Evolutionary conservation across 495 filamentous ascomycete species (phyloP), one percentile per base, ranked within the genome.

Genomic region (Hypoxylon fragiforme): DNA sequence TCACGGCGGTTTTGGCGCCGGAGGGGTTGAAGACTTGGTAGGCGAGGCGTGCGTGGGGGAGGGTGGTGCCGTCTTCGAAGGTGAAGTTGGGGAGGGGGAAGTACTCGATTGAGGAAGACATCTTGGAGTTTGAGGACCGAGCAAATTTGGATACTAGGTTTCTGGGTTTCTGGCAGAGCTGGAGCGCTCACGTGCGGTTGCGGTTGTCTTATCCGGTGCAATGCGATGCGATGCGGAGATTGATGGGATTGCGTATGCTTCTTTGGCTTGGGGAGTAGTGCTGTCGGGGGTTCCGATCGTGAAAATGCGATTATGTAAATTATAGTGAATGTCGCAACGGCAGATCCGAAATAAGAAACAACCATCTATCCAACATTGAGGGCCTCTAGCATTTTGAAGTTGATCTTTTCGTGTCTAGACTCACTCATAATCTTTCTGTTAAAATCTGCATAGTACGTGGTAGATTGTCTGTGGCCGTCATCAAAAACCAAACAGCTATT

Each of bases 11-110:
- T 37, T 77, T 74, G 3, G 53, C 39, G 5, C 63, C 59, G 2
- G 56, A 64, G 7, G 69, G 69, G 34, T 76, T 76, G 63, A 73
- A 66, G 6, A 70, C 66, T 9, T 67, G 66, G 49, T 77, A 81
- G 21, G 77, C 75, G 12, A 80, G 51, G 19, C 65, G 68, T 40
- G 74, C 66, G 11, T 45, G 20, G 7, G n/a, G n/a, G n/a, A 42
- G 61, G 9, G 70, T 45, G 3, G 54, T 66, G 7, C 68, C 70
- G 30, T 63, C 55, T 42, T 63, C 54, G 47, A 78, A 78, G 18
- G 58, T 66, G 47, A 80, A 77, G 36, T 64, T 54, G 32, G 65
- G 61, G 36, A 77, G 63, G 12, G 54, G 35, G 32, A 50, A 75
- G 44, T 67, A 66, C 48, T 74, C 60, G 22, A 76, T 60, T 1